Percentiles rank a stretch among this genome's conserved stretches.
These are phyloP conservation scores for Kurtzmaniella quercitrusa DNA, from an alignment of 1,139 yeast genomes.

Conservation along the genomic window DNA sequence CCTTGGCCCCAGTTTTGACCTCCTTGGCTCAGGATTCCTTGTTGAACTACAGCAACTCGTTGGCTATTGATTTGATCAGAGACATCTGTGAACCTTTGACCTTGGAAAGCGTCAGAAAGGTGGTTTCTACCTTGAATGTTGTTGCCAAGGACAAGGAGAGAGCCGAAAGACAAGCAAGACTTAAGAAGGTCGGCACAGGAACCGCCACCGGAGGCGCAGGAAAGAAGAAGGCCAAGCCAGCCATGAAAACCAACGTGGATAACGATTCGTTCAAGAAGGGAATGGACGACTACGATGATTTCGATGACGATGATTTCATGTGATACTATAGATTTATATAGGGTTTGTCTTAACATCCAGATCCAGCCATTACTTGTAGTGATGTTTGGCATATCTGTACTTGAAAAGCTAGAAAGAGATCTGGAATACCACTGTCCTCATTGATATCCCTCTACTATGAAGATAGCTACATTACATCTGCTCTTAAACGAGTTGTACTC, in stretches of 20 bases:
- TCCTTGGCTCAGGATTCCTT: conserved; percentile 59
- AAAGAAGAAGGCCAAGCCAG: conserved; percentile 83
- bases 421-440: too few species aligned
- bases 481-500: too few species aligned
- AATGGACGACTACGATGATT: conserved; percentile 56
- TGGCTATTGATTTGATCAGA: conserved; percentile 83
- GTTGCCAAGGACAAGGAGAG: conserved; percentile 81
- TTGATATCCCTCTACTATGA: too few species aligned
- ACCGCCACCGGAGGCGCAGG: conserved; percentile 93
- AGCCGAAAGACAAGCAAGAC: conserved; percentile 81
- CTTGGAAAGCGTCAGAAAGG: conserved; percentile 81
- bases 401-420: too few species aligned
- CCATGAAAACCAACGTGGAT: conserved; percentile 69
- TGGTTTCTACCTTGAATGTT: conserved; percentile 79
- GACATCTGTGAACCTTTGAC: conserved; percentile 78
- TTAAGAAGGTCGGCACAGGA: conserved; percentile 68
- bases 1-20: conserved; percentile 63
- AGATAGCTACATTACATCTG: too few species aligned
- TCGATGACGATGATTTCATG: conserved; percentile 87
- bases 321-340: conserved; percentile 24
- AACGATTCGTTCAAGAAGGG: conserved; percentile 77
- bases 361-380: not conserved
- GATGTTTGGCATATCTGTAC: too few species aligned
- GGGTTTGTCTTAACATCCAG: not conserved
- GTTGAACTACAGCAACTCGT: conserved; percentile 65